Conservation (phyloP, 2,329 filamentous ascomycete genomes). For the Cryphonectria japonica region DNA sequence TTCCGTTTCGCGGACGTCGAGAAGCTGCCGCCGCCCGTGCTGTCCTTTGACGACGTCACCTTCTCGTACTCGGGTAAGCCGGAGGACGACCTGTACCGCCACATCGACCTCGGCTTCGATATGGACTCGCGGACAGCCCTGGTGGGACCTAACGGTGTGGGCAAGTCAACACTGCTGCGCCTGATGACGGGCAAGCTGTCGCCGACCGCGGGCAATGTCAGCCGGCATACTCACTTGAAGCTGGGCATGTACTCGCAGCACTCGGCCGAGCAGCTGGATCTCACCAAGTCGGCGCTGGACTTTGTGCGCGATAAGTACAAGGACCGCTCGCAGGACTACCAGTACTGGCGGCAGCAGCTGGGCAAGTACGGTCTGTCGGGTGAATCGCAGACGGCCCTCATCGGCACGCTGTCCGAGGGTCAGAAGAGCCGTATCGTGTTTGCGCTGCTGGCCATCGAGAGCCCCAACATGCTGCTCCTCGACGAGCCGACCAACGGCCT, state of each 20-base stretch:
- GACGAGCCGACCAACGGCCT: slow-evolving; percentile 99
- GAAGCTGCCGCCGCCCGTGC: slow-evolving; percentile 95
- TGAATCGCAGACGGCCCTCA: slow-evolving; percentile 92
- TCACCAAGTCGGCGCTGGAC: slow-evolving; percentile 96
- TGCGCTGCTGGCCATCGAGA: slow-evolving; percentile 90
- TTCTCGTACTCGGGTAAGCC: slow-evolving; percentile 94
- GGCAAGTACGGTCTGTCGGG: slow-evolving; percentile 92
- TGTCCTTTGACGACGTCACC: slow-evolving; percentile 95
- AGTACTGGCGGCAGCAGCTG: slow-evolving; percentile 98
- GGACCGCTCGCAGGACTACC: slow-evolving; percentile 91
- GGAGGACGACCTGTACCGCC: slow-evolving; percentile 92
- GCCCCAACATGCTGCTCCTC: slow-evolving; percentile 95
- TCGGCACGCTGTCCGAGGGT: slow-evolving; percentile 96
- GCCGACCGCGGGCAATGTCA: slow-evolving; percentile 79
- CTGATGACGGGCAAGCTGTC: slow-evolving; percentile 96
- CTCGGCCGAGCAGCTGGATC: slow-evolving; percentile 95
- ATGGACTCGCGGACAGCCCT: slow-evolving; percentile 98
- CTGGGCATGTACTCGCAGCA: slow-evolving; percentile 98
- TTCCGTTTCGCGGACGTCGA: slow-evolving; percentile 99
- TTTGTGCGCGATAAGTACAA: slow-evolving; percentile 96
- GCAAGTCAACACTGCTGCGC: slow-evolving; percentile 93
- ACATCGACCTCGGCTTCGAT: slow-evolving; percentile 97
- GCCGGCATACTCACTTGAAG: slow-evolving; percentile 96
- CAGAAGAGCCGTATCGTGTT: slow-evolving; percentile 99
- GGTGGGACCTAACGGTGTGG: slow-evolving; percentile 98